Base-by-base conservation (phyloP, 768 basidiomycete species). In the Rhodotorula toruloides region DNA sequence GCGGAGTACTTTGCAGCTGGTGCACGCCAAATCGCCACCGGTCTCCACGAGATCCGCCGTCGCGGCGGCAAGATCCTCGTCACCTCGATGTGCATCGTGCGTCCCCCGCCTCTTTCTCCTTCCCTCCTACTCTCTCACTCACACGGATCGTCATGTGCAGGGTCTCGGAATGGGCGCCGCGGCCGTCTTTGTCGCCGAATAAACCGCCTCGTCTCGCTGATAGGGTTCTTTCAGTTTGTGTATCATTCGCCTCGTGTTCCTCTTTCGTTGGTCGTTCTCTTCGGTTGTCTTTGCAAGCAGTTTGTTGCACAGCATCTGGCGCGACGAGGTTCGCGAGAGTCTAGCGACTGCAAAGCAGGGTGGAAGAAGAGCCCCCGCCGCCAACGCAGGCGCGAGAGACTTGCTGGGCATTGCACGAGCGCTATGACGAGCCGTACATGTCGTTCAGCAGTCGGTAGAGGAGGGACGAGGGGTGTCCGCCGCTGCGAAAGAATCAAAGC, bases 401-500 rank as follows among this genome's bases (percentile, higher is more conserved):
- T n/a, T n/a, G n/a, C n/a, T n/a, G n/a, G n/a, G n/a, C n/a, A n/a
- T n/a, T n/a, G n/a, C n/a, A n/a, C n/a, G n/a, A n/a, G n/a, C n/a
- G n/a, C 48, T 39, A 67, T 17, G 55, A 32, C 0, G 65, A 53
- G 19, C 67, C 67, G 50, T 67, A 71, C 61, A 63, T 62, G 58
- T 71, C 70, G 61, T 59, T 64, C 12, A 71, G 39, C 14, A 71
- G 53, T 8, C 91, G 82, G 76, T 92, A 91, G 73, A 97, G 87
- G 58, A 92, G 91, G 25, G 92, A 90, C 27, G 94, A 92, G 31
- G 93, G 90, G 76, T 97, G 93, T 77, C 96, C 94, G 29, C 94
- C 94, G 72, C 93, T 97, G 71, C 42, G 54, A 58, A 54, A 22
- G 6, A 12, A 10, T 5, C 29, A 50, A 40, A 46, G 47, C 42